Conservation (phyloP, 768 basidiomycete species). For the Dacryopinax primogenitus region DNA sequence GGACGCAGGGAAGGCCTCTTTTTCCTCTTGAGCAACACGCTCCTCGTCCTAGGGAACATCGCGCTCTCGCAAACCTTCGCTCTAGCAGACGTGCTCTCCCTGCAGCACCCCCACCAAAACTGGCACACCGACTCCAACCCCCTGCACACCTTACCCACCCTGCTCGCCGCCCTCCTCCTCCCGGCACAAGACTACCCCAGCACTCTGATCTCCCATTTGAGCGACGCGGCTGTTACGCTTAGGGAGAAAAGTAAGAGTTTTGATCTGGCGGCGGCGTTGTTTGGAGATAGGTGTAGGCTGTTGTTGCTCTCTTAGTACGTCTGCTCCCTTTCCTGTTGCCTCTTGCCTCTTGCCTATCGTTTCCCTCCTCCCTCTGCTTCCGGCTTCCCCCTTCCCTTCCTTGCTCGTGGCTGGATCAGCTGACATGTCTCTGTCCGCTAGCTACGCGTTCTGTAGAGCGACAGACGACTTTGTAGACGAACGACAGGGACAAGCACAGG, state of each 20-base stretch:
- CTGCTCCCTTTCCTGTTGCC: neutral
- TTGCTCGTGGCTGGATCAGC: too few species aligned
- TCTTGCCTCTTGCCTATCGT: neutral
- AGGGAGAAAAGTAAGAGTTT: neutral
- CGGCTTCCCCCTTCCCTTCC: too few species aligned
- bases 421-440: neutral
- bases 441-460: neutral
- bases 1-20: constrained; percentile 1
- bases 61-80: neutral
- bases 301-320: neutral
- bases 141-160: neutral
- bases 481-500: neutral
- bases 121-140: neutral
- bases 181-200: neutral
- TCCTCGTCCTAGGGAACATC: neutral
- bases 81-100: neutral
- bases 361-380: neutral
- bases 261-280: neutral
- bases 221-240: neutral
- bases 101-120: neutral
- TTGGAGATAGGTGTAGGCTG: neutral
- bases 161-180: neutral
- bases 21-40: neutral
- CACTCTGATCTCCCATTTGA: neutral
- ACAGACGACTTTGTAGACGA: constrained; percentile 3